A percentile compares a stretch with the other conserved stretches of the same genome.
These are phyloP conservation scores for Priceomyces castillae DNA, from an alignment of 805 yeast species.

Conservation along the genomic window DNA sequence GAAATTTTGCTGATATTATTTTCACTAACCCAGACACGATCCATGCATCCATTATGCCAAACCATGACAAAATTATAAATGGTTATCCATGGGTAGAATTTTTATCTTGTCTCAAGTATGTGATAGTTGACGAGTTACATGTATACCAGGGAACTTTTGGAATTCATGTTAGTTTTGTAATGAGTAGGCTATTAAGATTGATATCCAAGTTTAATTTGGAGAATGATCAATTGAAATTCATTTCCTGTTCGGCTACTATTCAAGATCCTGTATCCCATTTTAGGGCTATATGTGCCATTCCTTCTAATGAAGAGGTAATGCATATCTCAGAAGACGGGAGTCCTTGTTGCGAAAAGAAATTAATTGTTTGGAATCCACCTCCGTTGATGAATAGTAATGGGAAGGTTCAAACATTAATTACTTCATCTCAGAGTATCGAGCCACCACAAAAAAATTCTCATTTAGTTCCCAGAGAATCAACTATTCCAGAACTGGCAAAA, in stretches of 20 bases:
- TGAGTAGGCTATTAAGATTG: constrained; percentile 74
- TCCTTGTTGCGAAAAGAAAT: constrained; percentile 73
- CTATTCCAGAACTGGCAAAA: constrained; percentile 73
- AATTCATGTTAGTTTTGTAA: constrained; percentile 80
- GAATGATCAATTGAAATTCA: constrained; percentile 58
- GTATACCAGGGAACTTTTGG: constrained; percentile 91
- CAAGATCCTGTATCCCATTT: constrained; percentile 72
- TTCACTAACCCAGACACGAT: constrained; percentile 96
- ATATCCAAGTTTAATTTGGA: constrained; percentile 36
- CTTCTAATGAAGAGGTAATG: constrained; percentile 39
- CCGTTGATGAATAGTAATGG: constrained; percentile 55
- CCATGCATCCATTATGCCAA: constrained; percentile 81
- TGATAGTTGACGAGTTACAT: constrained; percentile 85
- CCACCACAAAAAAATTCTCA: constrained; percentile 9
- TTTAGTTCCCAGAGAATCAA: constrained; percentile 53
- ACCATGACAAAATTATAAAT: constrained; percentile 42
- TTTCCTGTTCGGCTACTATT: constrained; percentile 94
- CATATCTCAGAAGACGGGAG: constrained; percentile 82
- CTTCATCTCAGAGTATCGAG: background rate
- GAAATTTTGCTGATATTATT: constrained; percentile 69
- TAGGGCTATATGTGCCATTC: constrained; percentile 68
- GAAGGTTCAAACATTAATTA: constrained; percentile 21
- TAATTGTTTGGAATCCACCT: constrained; percentile 87
- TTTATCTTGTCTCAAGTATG: constrained; percentile 59
- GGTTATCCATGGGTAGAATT: constrained; percentile 62